Percentiles rank a stretch among this genome's conserved stretches.
Conservation (phyloP, 805 yeast genomes). For the Scheffersomyces coipomensis region DNA sequence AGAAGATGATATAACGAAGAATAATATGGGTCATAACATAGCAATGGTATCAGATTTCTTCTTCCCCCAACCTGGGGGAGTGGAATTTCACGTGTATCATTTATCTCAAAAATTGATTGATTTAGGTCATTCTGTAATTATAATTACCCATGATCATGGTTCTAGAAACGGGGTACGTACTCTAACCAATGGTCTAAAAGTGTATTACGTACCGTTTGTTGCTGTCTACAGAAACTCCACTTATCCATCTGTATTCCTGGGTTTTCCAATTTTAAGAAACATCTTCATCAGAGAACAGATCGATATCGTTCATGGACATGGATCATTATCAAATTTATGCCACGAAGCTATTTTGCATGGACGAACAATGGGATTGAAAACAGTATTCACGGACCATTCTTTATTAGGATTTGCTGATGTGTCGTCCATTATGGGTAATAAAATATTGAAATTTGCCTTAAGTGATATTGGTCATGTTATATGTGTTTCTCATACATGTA, state of each 20-base stretch:
- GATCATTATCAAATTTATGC: constrained; percentile 79
- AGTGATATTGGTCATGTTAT: constrained; percentile 89
- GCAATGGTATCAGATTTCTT: constrained; percentile 94
- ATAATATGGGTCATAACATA: constrained; percentile 28
- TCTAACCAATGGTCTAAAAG: constrained; percentile 87
- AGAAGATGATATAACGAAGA: neutral
- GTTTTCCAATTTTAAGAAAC: constrained; percentile 81
- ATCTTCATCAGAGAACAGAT: constrained; percentile 83
- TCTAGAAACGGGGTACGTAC: constrained; percentile 79
- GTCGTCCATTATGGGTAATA: constrained; percentile 81
- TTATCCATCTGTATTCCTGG: constrained; percentile 84
- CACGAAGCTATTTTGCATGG: constrained; percentile 93
- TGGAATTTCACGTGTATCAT: constrained; percentile 92
- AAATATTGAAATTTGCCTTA: constrained; percentile 75
- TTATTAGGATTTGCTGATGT: constrained; percentile 90
- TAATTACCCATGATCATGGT: constrained; percentile 87
- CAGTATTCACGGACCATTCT: constrained; percentile 95
- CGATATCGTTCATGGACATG: constrained; percentile 94
- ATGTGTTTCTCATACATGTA: constrained; percentile 96
- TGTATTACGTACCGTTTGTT: constrained; percentile 82
- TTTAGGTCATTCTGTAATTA: constrained; percentile 80
- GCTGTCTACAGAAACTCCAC: constrained; percentile 82
- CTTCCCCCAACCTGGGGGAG: constrained; percentile 98
- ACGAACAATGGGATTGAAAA: constrained; percentile 84
- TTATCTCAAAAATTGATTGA: constrained; percentile 77